Conservation (phyloP, 2,329 filamentous ascomycete species). For the Fusarium incarnatum region DNA sequence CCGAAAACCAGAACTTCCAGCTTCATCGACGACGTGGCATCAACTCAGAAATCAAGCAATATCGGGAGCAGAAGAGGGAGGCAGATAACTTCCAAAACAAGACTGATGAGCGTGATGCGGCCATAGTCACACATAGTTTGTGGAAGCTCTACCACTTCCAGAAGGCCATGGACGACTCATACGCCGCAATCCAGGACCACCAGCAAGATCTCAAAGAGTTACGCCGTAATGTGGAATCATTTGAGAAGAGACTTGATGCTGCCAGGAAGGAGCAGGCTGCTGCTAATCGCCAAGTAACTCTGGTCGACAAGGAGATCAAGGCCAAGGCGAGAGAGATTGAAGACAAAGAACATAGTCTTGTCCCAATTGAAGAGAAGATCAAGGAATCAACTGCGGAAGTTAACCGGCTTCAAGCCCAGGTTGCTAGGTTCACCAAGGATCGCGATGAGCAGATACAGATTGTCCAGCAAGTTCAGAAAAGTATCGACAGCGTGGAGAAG, state of each 20-base stretch:
- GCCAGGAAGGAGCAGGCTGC: constrained; percentile 86
- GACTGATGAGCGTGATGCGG: constrained; percentile 88
- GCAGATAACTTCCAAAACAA: constrained; percentile 94
- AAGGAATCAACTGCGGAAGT: constrained; percentile 79
- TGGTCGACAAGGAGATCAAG: constrained; percentile 87
- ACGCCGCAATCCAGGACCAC: constrained; percentile 88
- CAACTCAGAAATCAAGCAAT: constrained; percentile 97
- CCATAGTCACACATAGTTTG: constrained; percentile 90
- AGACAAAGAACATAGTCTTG: constrained; percentile 83
- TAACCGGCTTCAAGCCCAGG: constrained; percentile 73
- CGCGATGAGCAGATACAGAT: constrained; percentile 75
- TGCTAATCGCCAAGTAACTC: constrained; percentile 79
- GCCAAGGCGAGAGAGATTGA: constrained; percentile 88
- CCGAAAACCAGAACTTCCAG: constrained; percentile 89
- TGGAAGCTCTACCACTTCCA: constrained; percentile 99
- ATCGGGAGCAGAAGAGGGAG: constrained; percentile 95
- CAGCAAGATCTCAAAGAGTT: constrained; percentile 96
- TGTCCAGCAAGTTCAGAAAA: constrained; percentile 80
- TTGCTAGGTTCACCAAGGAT: constrained; percentile 79
- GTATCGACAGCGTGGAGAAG: constrained; percentile 87
- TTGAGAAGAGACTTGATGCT: constrained; percentile 81
- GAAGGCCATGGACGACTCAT: constrained; percentile 90
- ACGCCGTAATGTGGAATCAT: constrained; percentile 86
- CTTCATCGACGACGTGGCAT: constrained; percentile 91
- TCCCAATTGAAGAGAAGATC: constrained; percentile 94